phyloP scores from a whole-genome alignment of 192 early-diverging fungal genomes.

The Borealophlyctis nickersoniae region DNA sequence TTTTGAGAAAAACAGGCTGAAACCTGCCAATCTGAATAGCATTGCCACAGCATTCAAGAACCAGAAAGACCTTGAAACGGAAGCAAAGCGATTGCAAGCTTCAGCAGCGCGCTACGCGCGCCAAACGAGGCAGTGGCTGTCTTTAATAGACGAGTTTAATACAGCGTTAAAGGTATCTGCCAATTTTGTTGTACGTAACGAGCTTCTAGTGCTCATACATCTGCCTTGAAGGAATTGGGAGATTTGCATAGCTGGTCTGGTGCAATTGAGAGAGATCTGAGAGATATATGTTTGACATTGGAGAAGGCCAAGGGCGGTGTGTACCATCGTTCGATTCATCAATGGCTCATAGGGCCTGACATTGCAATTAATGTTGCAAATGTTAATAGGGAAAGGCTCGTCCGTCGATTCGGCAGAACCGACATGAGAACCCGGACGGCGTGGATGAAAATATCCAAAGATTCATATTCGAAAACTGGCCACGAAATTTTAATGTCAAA shows the following conservation, averaged over 20 bases:
- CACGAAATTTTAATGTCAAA: no score
- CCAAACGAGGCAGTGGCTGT: slow-evolving; percentile 77
- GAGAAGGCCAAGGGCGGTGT: slow-evolving; percentile 9
- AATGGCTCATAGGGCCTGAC: no score
- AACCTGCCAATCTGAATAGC: slow-evolving; percentile 24
- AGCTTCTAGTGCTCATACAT: background rate
- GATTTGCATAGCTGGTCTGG: slow-evolving; percentile 84
- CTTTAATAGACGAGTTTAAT: slow-evolving; percentile 71
- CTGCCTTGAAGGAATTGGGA: slow-evolving; percentile 65
- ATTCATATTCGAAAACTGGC: no score
- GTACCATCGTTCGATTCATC: no score
- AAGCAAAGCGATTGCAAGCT: slow-evolving; percentile 47
- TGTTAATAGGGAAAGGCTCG: no score
- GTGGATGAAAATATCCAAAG: no score
- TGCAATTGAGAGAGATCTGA: slow-evolving; percentile 81
- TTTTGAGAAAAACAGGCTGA: background rate
- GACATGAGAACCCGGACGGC: no score
- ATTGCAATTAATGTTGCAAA: no score
- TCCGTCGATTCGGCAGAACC: no score
- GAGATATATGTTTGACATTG: slow-evolving; percentile 43
- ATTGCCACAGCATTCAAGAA: slow-evolving; percentile 58
- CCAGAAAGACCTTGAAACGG: slow-evolving; percentile 67
- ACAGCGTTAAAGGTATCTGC: slow-evolving; percentile 68
- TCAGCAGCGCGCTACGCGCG: slow-evolving; percentile 50
- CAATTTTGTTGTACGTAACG: no score